Evolutionary conservation across 2,329 filamentous ascomycete genomes (phyloP).

Genomic region (Exophiala spinifera): DNA sequence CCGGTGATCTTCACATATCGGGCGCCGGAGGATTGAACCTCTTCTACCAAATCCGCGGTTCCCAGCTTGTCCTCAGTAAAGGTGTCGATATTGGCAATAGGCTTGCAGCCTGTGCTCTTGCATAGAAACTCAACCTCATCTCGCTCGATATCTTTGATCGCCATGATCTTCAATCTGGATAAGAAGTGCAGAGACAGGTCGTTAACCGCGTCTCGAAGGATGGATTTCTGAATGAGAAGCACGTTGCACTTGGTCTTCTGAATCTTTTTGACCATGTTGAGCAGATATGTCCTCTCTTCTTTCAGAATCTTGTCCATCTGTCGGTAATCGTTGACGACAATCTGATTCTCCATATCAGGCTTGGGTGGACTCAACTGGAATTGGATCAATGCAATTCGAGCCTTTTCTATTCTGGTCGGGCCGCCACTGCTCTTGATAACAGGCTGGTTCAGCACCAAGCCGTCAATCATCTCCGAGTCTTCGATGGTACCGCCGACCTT

Average conservation of each 20-base stretch:
- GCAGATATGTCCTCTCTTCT: constrained; percentile 94
- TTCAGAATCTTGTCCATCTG: constrained; percentile 99
- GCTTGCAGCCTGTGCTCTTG: constrained; percentile 98
- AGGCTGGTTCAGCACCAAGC: constrained; percentile 84
- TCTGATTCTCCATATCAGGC: constrained; percentile 99
- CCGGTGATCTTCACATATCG: constrained; percentile 94
- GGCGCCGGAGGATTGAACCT: constrained; percentile 80
- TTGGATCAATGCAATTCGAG: constrained; percentile 92
- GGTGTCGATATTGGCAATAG: constrained; percentile 95
- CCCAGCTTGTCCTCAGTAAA: constrained; percentile 99
- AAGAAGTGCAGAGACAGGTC: constrained; percentile 96
- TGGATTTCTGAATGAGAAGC: constrained; percentile 96
- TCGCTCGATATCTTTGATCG: constrained; percentile 95
- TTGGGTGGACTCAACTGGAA: constrained; percentile 98
- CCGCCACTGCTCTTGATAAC: constrained; percentile 93
- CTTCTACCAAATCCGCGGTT: constrained; percentile 88
- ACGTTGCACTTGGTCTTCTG: constrained; percentile 99
- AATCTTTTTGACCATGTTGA: constrained; percentile 99
- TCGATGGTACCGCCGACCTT: constrained; percentile 98
- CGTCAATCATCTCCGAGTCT: constrained; percentile 95
- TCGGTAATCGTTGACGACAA: constrained; percentile 97
- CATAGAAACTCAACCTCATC: constrained; percentile 99
- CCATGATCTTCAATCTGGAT: constrained; percentile 91
- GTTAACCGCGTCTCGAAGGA: constrained; percentile 95
- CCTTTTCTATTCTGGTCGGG: constrained; percentile 92